Evolutionary conservation across 192 early-diverging fungal genomes (phyloP).

Genomic region (Backusella tuberculispora): DNA sequence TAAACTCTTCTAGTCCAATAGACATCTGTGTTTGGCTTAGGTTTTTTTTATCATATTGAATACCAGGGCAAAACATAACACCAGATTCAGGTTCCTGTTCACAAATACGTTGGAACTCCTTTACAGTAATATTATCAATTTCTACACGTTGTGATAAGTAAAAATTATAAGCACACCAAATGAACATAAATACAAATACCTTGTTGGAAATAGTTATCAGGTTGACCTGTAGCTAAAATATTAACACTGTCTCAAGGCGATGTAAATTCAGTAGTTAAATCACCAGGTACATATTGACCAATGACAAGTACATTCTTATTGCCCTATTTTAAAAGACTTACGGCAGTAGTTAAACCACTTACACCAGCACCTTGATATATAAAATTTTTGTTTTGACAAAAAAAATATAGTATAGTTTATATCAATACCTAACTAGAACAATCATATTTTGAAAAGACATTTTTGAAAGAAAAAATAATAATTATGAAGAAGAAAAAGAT

Average conservation of each 20-base stretch:
- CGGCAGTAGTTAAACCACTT: conserved; percentile 72
- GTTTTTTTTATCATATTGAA: conserved; percentile 42
- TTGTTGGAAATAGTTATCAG: conserved; percentile 41
- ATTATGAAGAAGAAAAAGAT: neutral
- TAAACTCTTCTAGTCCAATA: conserved; percentile 53
- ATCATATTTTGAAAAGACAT: neutral
- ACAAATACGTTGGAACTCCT: conserved; percentile 33
- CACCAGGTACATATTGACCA: conserved; percentile 58
- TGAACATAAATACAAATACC: conserved; percentile 23
- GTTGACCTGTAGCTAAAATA: conserved; percentile 26
- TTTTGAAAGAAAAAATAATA: neutral
- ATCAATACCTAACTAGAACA: conserved; percentile 19
- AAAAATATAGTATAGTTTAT: neutral
- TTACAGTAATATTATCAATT: conserved; percentile 38
- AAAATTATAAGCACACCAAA: too few species aligned
- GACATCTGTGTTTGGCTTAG: conserved; percentile 14
- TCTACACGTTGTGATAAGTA: conserved; percentile 30
- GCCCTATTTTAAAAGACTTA: conserved; percentile 61
- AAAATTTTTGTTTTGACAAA: neutral
- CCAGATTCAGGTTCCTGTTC: conserved; percentile 38
- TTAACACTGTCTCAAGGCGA: conserved; percentile 59
- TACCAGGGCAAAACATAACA: conserved; percentile 38
- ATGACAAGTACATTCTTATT: conserved; percentile 63
- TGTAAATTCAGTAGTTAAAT: conserved; percentile 51
- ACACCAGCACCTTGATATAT: conserved; percentile 71